Base-by-base conservation (phyloP, 2,329 filamentous ascomycete genomes). In the Paracoccidioides lutzii region DNA sequence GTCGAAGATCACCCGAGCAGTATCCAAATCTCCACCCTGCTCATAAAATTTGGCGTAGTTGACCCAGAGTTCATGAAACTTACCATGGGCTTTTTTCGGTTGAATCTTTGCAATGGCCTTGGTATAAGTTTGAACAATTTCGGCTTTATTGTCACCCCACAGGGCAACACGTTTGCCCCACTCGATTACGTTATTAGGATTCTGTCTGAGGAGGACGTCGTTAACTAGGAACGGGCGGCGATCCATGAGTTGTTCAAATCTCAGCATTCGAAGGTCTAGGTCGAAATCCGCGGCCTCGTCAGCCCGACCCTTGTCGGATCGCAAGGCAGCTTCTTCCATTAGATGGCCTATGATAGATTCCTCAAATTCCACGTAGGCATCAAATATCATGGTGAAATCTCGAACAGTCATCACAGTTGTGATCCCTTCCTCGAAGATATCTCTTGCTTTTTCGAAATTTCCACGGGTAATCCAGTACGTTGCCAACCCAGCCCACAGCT, bases 11-110 rank as follows among this genome's bases (percentile, higher is more conserved):
- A 95, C 79, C 37, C 93, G 81, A 41, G 93, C 90, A 61, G 85
- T 95, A 54, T 83, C 79, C 42, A 97, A 67, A 68, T 97, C 90
- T 4, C 86, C 87, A 2, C 87, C 89, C 37, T 82, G 80, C 70
- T 98, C 93, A 72, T 98, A 98, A 68, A 98, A 91, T 66, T 94
- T 96, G 60, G 91, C 93, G 68, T 97, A 98, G 66, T 91, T 95
- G 53, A 88, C 80, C 93, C 94, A 98, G 15, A 98, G 80, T 64
- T 95, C 88, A 67, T 96, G 89, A 67, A 97, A 95, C 56, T 89
- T 84, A 9, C 94, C 94, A 30, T 91, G 81, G 0, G 93, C 93
- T 70, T 94, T 95, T 75, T 95, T 97, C 0, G 93, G 91, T 60
- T 89, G 84, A 63, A 97, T 90, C 30, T 91, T 87, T 40, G 88